Evolutionary conservation across 2,329 filamentous ascomycete species (phyloP).

Genomic region (Akanthomyces uredinophilus): DNA sequence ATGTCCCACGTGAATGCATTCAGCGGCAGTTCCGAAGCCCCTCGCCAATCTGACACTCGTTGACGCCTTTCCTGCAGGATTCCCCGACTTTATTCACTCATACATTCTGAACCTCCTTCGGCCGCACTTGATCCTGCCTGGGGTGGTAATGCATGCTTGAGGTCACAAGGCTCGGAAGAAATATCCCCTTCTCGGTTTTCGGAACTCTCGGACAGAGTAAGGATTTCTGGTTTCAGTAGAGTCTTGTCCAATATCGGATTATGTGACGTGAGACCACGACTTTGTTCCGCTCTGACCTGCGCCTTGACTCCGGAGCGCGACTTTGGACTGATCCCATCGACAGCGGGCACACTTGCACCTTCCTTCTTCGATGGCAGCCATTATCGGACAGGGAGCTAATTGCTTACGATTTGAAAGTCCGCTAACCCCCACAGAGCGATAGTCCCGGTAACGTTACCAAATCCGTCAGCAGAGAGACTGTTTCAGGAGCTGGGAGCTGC

Average conservation of each 20-base stretch:
- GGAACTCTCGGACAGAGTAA: not conserved
- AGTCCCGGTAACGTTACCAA: conserved; percentile 1
- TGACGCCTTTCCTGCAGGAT: not conserved
- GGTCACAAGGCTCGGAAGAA: not conserved
- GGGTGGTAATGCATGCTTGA: no score
- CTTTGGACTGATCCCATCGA: not conserved
- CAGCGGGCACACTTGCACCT: not conserved
- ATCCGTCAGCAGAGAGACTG: not conserved
- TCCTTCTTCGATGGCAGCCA: not conserved
- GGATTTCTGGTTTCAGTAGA: not conserved
- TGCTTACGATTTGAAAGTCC: not conserved
- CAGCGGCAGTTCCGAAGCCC: not conserved
- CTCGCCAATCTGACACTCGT: not conserved
- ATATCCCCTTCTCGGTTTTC: not conserved
- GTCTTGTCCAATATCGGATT: not conserved
- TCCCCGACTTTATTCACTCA: not conserved
- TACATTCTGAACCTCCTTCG: not conserved
- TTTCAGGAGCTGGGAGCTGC: not conserved
- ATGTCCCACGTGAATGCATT: not conserved
- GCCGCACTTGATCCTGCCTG: not conserved
- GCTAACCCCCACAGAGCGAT: not conserved
- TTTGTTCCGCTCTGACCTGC: not conserved
- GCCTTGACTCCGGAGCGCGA: not conserved
- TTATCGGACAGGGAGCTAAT: not conserved
- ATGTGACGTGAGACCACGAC: not conserved